phyloP scores from a whole-genome alignment of 768 basidiomycete species.

The Podaxis mareebaensis region DNA sequence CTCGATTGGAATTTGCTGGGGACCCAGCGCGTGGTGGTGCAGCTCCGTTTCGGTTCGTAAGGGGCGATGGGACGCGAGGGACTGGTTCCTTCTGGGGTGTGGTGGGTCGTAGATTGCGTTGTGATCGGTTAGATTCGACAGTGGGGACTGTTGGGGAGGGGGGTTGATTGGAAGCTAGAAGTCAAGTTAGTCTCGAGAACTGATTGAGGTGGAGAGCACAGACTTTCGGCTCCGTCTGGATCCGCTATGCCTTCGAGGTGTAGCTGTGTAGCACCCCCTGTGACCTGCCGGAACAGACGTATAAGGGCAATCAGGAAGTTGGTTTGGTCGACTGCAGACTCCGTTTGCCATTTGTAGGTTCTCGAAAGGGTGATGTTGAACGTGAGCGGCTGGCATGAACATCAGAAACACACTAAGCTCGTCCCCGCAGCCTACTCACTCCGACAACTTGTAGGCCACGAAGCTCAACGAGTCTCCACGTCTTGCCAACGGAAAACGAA shows the following conservation, averaged over 20 bases:
- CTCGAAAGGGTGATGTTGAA: conserved; percentile 88
- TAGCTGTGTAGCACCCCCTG: conserved; percentile 44
- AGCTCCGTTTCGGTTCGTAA: conserved; percentile 18
- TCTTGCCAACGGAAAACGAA: conserved; percentile 95
- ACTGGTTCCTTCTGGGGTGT: conserved; percentile 19
- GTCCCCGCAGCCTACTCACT: conserved; percentile 47
- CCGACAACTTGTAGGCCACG: conserved; percentile 73
- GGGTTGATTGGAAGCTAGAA: conserved; percentile 17
- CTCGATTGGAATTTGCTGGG: conserved; percentile 24
- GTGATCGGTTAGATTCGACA: conserved; percentile 10
- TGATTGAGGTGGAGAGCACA: conserved; percentile 10
- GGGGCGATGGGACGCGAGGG: conserved; percentile 19
- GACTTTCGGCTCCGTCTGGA: conserved; percentile 35
- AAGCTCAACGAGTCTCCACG: conserved; percentile 87
- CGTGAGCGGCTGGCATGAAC: conserved; percentile 47
- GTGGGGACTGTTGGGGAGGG: conserved; percentile 13
- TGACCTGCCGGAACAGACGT: conserved; percentile 55
- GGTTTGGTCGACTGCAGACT: conserved; percentile 68
- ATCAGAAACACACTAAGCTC: neutral
- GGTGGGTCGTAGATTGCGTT: conserved; percentile 10
- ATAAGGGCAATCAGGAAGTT: conserved; percentile 70
- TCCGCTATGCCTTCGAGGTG: conserved; percentile 62
- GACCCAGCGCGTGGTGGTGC: conserved; percentile 22
- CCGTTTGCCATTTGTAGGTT: conserved; percentile 90
- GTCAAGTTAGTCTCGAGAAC: neutral